These are phyloP conservation scores for Tricholoma furcatifolium DNA, from an alignment of 768 basidiomycete species.

Conservation along the genomic window DNA sequence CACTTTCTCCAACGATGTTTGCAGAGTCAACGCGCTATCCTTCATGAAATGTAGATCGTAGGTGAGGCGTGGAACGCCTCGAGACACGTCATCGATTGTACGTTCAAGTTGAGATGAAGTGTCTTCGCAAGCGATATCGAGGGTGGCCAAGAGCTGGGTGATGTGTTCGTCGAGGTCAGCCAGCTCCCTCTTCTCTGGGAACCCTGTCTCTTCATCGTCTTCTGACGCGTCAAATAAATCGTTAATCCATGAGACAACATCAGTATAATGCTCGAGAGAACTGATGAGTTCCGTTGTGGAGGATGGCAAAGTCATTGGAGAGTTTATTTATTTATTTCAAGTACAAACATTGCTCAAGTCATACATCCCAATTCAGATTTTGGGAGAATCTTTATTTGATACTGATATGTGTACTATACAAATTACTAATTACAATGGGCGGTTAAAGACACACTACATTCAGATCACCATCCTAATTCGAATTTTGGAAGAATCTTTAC, in stretches of 20 bases:
- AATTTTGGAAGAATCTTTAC: conserved; percentile 54
- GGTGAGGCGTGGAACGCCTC: conserved; percentile 84
- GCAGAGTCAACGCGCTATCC: conserved; percentile 81
- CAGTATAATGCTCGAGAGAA: conserved; percentile 58
- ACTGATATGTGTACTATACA: no score
- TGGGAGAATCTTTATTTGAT: no score
- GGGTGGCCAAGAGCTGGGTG: conserved; percentile 69
- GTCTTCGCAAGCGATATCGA: conserved; percentile 87
- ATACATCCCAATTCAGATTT: no score
- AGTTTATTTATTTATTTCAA: neutral
- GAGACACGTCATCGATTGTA: conserved; percentile 89
- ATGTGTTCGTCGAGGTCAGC: conserved; percentile 70
- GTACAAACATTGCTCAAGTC: no score
- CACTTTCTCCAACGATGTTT: conserved; percentile 61
- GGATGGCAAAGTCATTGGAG: conserved; percentile 27
- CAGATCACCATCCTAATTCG: conserved; percentile 13
- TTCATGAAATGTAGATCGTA: conserved; percentile 98
- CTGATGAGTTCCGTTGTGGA: conserved; percentile 46
- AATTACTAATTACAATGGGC: neutral
- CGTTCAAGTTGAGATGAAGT: conserved; percentile 85
- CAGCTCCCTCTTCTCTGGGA: conserved; percentile 36
- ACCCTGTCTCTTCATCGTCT: conserved; percentile 26
- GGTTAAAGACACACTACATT: neutral
- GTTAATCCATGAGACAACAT: conserved; percentile 74
- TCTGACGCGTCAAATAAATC: conserved; percentile 45